A percentile compares a stretch with the other conserved stretches of the same genome.
Conservation (phyloP, 2,329 filamentous ascomycete species). For the Byssoonygena ceratinophila region DNA sequence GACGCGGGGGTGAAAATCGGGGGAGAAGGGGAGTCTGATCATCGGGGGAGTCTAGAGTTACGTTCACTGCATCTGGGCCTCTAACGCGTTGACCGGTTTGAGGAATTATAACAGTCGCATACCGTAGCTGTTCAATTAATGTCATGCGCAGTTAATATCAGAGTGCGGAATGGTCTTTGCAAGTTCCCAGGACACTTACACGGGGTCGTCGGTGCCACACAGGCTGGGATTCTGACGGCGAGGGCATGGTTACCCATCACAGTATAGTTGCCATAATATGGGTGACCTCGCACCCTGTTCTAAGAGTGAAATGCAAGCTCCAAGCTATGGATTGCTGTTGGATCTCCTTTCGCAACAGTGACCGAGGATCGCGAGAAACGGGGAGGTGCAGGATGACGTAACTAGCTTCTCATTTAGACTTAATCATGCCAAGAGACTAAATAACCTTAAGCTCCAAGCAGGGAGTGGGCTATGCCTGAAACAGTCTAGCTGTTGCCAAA, state of each 20-base stretch:
- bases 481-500: too few species aligned
- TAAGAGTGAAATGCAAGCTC: not conserved
- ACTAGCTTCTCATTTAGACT: not conserved
- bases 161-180: not conserved
- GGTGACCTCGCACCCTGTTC: not conserved
- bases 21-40: conserved; percentile 30
- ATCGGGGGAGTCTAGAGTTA: conserved; percentile 31
- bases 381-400: conserved; percentile 12
- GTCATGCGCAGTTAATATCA: conserved; percentile 27
- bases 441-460: too few species aligned
- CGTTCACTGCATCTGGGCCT: conserved; percentile 49
- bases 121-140: conserved; percentile 51
- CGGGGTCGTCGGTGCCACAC: conserved; percentile 3
- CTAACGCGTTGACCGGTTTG: conserved; percentile 74
- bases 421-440: not conserved
- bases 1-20: conserved; percentile 17
- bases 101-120: conserved; percentile 79
- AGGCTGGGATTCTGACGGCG: not conserved
- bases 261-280: not conserved
- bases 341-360: too few species aligned
- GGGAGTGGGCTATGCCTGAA: too few species aligned
- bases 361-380: too few species aligned
- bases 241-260: conserved; percentile 6
- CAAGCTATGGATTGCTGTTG: too few species aligned
- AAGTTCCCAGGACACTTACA: not conserved